Conservation (phyloP, 345 rosid species). For the Erodium maritimum region DNA sequence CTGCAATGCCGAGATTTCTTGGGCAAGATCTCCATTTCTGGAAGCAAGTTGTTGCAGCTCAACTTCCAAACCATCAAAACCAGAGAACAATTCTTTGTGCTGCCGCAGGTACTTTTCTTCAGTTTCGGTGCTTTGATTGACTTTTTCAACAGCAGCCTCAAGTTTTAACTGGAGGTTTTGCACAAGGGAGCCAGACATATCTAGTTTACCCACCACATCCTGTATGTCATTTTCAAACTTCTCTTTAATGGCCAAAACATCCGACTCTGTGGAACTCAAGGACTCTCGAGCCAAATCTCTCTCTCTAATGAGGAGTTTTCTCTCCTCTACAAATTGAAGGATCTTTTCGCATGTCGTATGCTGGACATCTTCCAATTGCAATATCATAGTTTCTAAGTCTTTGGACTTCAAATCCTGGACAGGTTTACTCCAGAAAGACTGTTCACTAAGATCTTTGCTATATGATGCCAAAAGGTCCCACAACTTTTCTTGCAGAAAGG, state of each 20-base stretch:
- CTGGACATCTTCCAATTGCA: conserved; percentile 46
- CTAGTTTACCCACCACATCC: conserved; percentile 33
- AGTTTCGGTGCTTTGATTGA: conserved; percentile 37
- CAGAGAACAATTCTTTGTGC: conserved; percentile 40
- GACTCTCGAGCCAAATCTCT: conserved; percentile 32
- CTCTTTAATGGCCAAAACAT: conserved; percentile 38
- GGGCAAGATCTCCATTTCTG: conserved; percentile 39
- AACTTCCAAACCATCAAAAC: conserved; percentile 39
- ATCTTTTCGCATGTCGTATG: conserved; percentile 34
- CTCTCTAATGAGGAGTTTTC: conserved; percentile 34
- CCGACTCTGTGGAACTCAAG: conserved; percentile 37
- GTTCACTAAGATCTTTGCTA: conserved; percentile 25
- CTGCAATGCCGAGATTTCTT: conserved; percentile 43
- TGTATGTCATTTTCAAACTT: conserved; percentile 36
- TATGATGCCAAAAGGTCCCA: conserved; percentile 28
- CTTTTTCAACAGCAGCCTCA: conserved; percentile 42
- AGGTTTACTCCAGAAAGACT: conserved; percentile 21
- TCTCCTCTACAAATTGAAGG: conserved; percentile 44
- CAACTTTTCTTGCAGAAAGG: conserved; percentile 33
- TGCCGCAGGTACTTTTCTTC: conserved; percentile 39
- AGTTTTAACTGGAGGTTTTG: conserved; percentile 55
- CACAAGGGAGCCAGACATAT: conserved; percentile 30
- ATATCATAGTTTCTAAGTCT: conserved; percentile 25
- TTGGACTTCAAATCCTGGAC: conserved; percentile 28
- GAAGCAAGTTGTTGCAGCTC: conserved; percentile 45